phyloP scores from a whole-genome alignment of 352 stramenopile species.

The Globisporangium cystogenes region DNA sequence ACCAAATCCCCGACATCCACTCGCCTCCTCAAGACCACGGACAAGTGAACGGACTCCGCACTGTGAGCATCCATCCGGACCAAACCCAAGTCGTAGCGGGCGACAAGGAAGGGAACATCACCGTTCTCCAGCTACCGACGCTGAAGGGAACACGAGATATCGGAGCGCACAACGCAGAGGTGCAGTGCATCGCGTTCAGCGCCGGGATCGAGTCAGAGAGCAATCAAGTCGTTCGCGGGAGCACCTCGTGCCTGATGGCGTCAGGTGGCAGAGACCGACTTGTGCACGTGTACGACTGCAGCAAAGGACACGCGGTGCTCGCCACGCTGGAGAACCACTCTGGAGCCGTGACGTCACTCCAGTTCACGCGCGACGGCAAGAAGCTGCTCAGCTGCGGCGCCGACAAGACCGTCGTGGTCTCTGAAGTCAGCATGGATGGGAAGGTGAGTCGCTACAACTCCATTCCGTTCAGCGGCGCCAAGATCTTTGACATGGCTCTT shows the following conservation, averaged over 20 bases:
- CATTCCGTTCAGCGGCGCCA: slow-evolving; percentile 45
- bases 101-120: slow-evolving; percentile 66
- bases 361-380: slow-evolving; percentile 69
- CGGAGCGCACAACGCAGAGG: slow-evolving; percentile 58
- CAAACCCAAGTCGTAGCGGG: slow-evolving; percentile 60
- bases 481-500: slow-evolving; percentile 75
- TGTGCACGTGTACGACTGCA: slow-evolving; percentile 76
- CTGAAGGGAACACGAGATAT: slow-evolving; percentile 31
- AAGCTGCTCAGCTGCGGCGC: slow-evolving; percentile 58
- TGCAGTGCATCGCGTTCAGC: slow-evolving; percentile 64
- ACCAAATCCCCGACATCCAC: slow-evolving; percentile 38
- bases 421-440: slow-evolving; percentile 29
- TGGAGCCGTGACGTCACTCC: slow-evolving; percentile 48
- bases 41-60: slow-evolving; percentile 34
- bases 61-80: slow-evolving; percentile 46
- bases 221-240: background rate
- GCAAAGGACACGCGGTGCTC: slow-evolving; percentile 22
- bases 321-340: slow-evolving; percentile 79
- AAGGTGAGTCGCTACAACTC: slow-evolving; percentile 41
- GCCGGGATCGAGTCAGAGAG: slow-evolving; percentile 9
- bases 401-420: slow-evolving; percentile 73
- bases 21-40: slow-evolving; percentile 23
- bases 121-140: slow-evolving; percentile 38
- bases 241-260: slow-evolving; percentile 33
- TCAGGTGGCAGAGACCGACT: slow-evolving; percentile 75